Base-by-base conservation (phyloP, 1,139 yeast genomes). In the Taiozyma sp. region DNA sequence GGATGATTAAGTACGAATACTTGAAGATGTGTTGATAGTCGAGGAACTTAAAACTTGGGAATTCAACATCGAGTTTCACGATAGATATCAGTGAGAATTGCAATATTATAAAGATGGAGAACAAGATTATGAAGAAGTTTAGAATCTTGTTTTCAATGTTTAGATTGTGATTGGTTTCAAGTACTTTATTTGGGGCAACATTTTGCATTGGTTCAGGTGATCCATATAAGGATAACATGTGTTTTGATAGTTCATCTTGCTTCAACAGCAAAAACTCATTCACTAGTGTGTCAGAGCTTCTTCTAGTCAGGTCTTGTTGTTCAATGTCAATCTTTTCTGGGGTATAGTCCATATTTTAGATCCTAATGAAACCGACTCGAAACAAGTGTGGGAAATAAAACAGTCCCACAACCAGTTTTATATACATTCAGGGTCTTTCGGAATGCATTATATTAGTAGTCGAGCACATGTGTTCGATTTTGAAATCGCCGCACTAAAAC, bases 121-220 rank as follows among this genome's bases (percentile, higher is more conserved):
- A 56, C 5, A 54, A 6, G 6, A 53, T 39, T n/a, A 58, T 53
- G 34, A 60, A 60, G 30, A 57, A 49, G 35, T 51, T 55, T 16
- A 60, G 49, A 10, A 60, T 49, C 34, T 48, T 47, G 48, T 60
- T 58, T 39, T 60, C 63, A 32, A 60, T 49, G 14, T 45, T 53
- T 14, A 54, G n/a, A 9, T 48, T 44, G 30, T 56, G 56, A 19
- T 49, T 47, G 1, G 53, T 32, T 35, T 56, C 59, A 21, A 57
- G 32, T 7, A 57, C 48, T 47, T 54, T 53, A 45, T 56, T 59
- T 13, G 39, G 24, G 28, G 55, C 22, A 45, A 35, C 47, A 41
- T 10, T 32, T 22, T 6, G 43, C 37, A 14, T 19, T 34, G 1
- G 53, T 48, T 42, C 51, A 52, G 14, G 55, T 8, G 51, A 48